A percentile compares a stretch with the other conserved stretches of the same genome.
phyloP scores from a whole-genome alignment of 495 filamentous ascomycete species.

The Platismatia glauca region DNA sequence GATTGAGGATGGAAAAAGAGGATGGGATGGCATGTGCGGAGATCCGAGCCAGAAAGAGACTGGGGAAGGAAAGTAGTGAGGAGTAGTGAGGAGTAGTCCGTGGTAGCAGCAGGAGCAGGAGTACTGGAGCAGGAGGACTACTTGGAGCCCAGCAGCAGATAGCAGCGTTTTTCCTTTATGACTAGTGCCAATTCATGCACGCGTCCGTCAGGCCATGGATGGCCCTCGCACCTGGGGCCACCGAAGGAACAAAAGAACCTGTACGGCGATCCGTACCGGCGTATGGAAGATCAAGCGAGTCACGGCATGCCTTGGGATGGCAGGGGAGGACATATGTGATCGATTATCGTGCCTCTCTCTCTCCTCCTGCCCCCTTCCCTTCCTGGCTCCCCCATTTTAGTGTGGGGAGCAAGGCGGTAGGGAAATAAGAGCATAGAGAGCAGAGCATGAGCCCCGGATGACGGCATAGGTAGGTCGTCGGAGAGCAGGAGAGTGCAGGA shows the following conservation, averaged over 20 bases:
- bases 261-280: constrained; percentile 16
- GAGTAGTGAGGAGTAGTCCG: background rate
- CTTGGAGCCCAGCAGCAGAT: too few relatives aligned
- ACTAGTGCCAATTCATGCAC: constrained; percentile 1
- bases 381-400: background rate
- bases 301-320: background rate
- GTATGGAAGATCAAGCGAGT: constrained; percentile 8
- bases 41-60: background rate
- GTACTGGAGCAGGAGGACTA: too few relatives aligned
- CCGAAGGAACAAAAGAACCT: background rate
- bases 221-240: background rate
- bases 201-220: background rate
- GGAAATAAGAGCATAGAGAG: background rate
- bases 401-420: background rate
- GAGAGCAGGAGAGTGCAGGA: background rate
- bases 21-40: too few relatives aligned
- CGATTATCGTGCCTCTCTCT: background rate
- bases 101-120: too few relatives aligned
- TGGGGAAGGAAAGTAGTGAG: background rate
- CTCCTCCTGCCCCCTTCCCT: background rate
- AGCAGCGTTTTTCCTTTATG: background rate
- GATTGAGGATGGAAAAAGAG: background rate
- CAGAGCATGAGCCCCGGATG: too few relatives aligned
- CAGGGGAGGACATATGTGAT: background rate
- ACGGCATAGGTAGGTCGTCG: background rate